These are phyloP conservation scores for Naegleria lovaniensis DNA, from an alignment of 208 protist genomes.

Conservation along the genomic window DNA sequence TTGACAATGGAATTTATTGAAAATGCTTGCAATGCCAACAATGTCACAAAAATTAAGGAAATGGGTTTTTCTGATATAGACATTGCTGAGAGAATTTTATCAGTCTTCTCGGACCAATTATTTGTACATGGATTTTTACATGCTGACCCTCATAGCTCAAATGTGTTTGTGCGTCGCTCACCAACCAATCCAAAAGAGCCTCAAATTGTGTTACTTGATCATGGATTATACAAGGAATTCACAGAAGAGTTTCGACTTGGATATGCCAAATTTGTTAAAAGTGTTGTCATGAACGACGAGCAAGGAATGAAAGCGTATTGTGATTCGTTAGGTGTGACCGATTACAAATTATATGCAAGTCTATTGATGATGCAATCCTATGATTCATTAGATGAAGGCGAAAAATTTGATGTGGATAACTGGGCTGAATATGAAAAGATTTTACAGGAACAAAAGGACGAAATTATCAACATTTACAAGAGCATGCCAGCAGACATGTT, in stretches of 20 bases:
- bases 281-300: not conserved
- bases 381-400: not conserved
- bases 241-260: constrained; percentile 30
- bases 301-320: not conserved
- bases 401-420: not conserved
- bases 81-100: not conserved
- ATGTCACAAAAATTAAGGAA: constrained; percentile 25
- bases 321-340: not conserved
- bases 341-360: not conserved
- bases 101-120: constrained; percentile 45
- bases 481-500: not conserved
- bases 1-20: constrained; percentile 59
- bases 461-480: not conserved
- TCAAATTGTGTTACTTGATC: constrained; percentile 57
- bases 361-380: not conserved
- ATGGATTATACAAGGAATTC: constrained; percentile 57
- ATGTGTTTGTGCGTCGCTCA: constrained; percentile 32
- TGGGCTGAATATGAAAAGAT: not conserved
- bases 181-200: constrained; percentile 2
- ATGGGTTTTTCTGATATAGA: not conserved
- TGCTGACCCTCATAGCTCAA: constrained; percentile 44
- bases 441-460: not conserved
- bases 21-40: constrained; percentile 34
- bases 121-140: constrained; percentile 55
- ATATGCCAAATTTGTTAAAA: not conserved